Evolutionary conservation across 176 grass and related monocot genomes (phyloP).

Genomic region (Cocos nucifera): DNA sequence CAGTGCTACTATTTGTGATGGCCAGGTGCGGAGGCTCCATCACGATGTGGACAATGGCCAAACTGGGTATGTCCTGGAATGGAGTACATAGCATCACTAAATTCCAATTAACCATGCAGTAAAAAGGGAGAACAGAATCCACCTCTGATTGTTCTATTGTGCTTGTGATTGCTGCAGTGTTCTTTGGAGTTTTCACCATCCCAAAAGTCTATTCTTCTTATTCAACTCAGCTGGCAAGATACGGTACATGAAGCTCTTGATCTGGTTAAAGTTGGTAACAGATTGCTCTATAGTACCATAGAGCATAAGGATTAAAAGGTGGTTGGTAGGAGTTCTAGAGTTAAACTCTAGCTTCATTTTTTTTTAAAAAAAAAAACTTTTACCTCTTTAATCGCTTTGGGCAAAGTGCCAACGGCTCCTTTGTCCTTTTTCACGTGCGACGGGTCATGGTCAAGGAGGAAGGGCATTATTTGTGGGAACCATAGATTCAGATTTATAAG

Average conservation of each 20-base stretch:
- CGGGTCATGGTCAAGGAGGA: no score
- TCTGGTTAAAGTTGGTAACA: background rate
- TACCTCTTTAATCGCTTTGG: no score
- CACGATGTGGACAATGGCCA: conserved; percentile 71
- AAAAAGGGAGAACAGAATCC: background rate
- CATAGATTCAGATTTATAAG: no score
- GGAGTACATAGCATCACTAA: background rate
- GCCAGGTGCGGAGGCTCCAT: conserved; percentile 79
- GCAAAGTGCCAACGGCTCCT: no score
- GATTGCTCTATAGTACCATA: no score
- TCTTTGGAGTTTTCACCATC: conserved; percentile 88
- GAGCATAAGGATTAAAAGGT: no score
- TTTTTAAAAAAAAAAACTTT: no score
- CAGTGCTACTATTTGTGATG: conserved; percentile 74
- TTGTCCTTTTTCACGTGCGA: no score
- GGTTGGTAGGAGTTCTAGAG: no score
- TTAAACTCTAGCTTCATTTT: no score
- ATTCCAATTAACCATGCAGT: background rate
- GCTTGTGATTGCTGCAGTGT: conserved; percentile 37
- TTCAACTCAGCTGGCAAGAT: conserved; percentile 77
- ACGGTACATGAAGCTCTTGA: conserved; percentile 42
- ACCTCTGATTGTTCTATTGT: background rate
- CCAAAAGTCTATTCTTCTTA: conserved; percentile 89
- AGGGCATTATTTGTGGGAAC: no score
- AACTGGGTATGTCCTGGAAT: conserved; percentile 47